Conservation (phyloP, 495 filamentous ascomycete species). For the Xylaria cubensis region DNA sequence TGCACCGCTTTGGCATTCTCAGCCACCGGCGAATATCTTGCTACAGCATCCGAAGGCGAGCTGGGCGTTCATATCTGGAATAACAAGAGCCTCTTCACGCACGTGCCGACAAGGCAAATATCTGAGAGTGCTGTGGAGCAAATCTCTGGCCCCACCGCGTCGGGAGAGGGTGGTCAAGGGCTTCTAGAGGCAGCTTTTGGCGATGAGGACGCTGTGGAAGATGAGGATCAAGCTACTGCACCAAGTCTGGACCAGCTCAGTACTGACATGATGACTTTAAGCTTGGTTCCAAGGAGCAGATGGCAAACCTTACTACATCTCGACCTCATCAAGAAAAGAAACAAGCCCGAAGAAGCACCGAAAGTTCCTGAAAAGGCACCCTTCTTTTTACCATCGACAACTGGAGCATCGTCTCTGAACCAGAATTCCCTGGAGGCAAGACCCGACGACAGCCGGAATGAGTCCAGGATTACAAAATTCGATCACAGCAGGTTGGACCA, state of each 20-base stretch:
- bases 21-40: conserved; percentile 87
- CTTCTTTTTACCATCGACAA: conserved; percentile 87
- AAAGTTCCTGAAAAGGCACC: conserved; percentile 93
- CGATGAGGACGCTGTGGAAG: conserved; percentile 48
- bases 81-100: conserved; percentile 87
- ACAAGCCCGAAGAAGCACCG: conserved; percentile 90
- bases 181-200: conserved; percentile 72
- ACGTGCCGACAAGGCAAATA: conserved; percentile 82
- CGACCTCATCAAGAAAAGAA: conserved; percentile 87
- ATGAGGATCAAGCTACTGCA: conserved; percentile 54
- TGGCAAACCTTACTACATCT: conserved; percentile 95
- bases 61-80: conserved; percentile 95
- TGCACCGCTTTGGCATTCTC: conserved; percentile 89
- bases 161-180: conserved; percentile 80
- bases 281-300: conserved; percentile 82
- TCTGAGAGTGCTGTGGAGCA: conserved; percentile 72
- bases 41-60: conserved; percentile 81
- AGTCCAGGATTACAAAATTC: conserved; percentile 48
- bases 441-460: conserved; percentile 28
- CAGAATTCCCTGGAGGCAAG: conserved; percentile 30
- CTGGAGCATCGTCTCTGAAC: conserved; percentile 44
- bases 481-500: conserved; percentile 50
- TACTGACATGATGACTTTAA: conserved; percentile 82
- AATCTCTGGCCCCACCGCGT: conserved; percentile 70
- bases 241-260: conserved; percentile 75